Evolutionary conservation across 345 rosid species (phyloP).

Genomic region (Balakata baccata): DNA sequence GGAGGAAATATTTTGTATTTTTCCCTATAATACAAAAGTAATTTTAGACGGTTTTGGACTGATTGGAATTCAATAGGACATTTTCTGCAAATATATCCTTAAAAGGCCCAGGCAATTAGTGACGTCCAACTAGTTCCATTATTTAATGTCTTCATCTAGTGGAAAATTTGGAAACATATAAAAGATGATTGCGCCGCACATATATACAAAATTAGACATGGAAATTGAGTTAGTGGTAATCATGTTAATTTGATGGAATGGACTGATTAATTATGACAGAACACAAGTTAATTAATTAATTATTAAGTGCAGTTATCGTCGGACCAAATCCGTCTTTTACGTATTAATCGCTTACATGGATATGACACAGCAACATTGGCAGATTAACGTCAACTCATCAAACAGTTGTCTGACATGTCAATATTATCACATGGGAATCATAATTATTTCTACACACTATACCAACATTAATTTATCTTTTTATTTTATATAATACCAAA

Average conservation of each 20-base stretch:
- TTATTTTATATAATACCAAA: not conserved
- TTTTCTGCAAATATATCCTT: not conserved
- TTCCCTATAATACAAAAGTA: too few relatives aligned
- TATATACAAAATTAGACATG: not conserved
- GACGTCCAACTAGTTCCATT: not conserved
- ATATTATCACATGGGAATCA: not conserved
- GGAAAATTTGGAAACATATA: not conserved
- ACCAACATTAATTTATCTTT: not conserved
- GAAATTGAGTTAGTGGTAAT: conserved; percentile 2
- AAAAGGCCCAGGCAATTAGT: too few relatives aligned
- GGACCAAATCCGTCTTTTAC: too few relatives aligned
- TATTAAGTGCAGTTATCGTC: too few relatives aligned
- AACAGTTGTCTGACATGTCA: not conserved
- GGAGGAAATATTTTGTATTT: too few relatives aligned
- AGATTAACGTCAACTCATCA: not conserved
- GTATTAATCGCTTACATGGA: conserved; percentile 11
- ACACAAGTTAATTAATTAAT: not conserved
- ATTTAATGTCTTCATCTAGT: not conserved
- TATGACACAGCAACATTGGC: conserved; percentile 13
- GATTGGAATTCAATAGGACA: too few relatives aligned
- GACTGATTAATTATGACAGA: not conserved
- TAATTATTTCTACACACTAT: not conserved
- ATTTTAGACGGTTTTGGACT: too few relatives aligned
- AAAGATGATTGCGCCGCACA: not conserved
- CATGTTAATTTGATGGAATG: not conserved